These are phyloP conservation scores for Chrysanthemum lavandulifolium DNA, from an alignment of 129 eudicot genomes.

Conservation along the genomic window DNA sequence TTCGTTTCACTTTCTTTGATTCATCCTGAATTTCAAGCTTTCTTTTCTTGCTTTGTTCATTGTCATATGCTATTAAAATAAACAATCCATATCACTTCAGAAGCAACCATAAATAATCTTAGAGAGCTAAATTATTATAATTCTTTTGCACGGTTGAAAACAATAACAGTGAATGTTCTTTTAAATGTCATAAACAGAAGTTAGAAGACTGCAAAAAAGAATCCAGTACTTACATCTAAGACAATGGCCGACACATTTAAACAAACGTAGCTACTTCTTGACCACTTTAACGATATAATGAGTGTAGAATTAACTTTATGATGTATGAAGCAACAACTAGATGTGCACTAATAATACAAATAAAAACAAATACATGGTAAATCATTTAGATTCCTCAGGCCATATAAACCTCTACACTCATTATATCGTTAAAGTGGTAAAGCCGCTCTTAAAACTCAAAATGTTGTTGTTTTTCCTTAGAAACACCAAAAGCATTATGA, in stretches of 20 bases:
- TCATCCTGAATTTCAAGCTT: no score
- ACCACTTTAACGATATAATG: no score
- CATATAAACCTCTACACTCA: background rate
- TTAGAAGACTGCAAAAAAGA: background rate
- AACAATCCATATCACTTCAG: no score
- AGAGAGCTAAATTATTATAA: no score
- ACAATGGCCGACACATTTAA: background rate
- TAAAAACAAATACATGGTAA: background rate
- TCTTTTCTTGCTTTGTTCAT: no score
- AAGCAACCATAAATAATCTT: no score
- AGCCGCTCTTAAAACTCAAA: no score
- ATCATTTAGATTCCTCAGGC: background rate
- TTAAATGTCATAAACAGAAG: background rate
- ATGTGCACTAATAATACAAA: background rate
- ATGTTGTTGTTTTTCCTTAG: no score
- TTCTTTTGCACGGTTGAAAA: background rate
- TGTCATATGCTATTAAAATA: no score
- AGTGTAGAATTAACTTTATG: background rate
- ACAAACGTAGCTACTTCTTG: no score
- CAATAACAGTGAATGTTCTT: constrained; percentile 4
- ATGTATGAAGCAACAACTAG: background rate
- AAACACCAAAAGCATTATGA: constrained; percentile 1
- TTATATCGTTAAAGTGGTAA: no score
- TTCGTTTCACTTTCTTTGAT: no score
- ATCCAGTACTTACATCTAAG: background rate